Evolutionary conservation across 225 moss, liverwort and hornwort genomes (phyloP), one percentile per base, ranked within the genome.

Genomic region (Takakia lepidozioides): DNA sequence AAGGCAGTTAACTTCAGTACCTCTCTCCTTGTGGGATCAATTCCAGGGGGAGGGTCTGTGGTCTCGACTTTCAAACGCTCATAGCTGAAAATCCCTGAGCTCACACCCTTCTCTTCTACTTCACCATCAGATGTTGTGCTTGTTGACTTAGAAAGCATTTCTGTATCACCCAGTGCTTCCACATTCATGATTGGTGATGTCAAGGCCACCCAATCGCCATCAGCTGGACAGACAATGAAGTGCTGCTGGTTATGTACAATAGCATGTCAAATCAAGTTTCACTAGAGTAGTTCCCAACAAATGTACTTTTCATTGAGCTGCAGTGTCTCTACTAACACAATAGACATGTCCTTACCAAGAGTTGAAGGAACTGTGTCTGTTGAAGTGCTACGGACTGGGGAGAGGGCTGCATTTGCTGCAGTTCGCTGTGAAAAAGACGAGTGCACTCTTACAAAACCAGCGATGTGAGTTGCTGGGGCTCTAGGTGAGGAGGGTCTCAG

Each of bases 321-420:
- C n/a, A n/a, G n/a, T n/a, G n/a, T n/a, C n/a, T n/a, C n/a, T n/a
- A n/a, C n/a, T n/a, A n/a, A n/a, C n/a, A n/a, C n/a, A n/a, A n/a
- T n/a, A n/a, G n/a, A n/a, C n/a, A n/a, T n/a, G n/a, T n/a, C n/a
- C n/a, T 32, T 11, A 80, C 80, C 68, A 46, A 67, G 46, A 62
- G 40, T 57, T 29, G 59, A 44, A 29, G 59, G 39, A 25, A 63
- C 25, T 28, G 28, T 1, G 54, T 59, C 59, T 51, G 69, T 8
- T 73, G 73, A 69, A 17, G 69, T 34, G 53, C 74, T 76, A 18
- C 87, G 70, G 59, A 78, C 84, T 42, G 63, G 73, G 56, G 95
- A 87, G 17, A 98, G 75, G 25, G 95, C 90, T 55, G 95, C 90
- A 74, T 90, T 69, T 29, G 95, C 95, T 52, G 93, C 81, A 56